These are phyloP conservation scores for Phaeosphaeria sp. DNA, from an alignment of 2,329 filamentous ascomycete species.

Conservation along the genomic window DNA sequence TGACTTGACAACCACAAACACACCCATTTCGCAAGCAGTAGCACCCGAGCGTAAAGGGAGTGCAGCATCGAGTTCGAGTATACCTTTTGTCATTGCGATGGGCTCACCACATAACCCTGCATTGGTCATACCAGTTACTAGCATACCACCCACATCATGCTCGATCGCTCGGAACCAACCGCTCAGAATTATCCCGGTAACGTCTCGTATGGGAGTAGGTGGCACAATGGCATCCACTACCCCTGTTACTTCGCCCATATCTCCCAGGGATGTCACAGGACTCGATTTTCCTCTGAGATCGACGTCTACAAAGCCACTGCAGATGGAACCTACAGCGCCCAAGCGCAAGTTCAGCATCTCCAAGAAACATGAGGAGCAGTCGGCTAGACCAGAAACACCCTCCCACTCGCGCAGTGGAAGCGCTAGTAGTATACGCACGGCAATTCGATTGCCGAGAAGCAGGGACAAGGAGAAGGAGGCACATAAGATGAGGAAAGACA, in stretches of 20 bases:
- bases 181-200: conserved; percentile 16
- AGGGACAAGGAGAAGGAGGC: conserved; percentile 26
- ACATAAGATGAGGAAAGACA: conserved; percentile 30
- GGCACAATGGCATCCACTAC: conserved; percentile 41
- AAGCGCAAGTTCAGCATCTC: conserved; percentile 14
- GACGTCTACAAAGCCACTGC: neutral
- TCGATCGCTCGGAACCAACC: conserved; percentile 31
- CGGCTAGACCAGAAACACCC: conserved; percentile 8
- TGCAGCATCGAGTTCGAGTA: conserved; percentile 22
- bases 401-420: conserved; percentile 32
- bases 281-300: conserved; percentile 6
- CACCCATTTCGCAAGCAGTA: conserved; percentile 3
- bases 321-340: neutral
- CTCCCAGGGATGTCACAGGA: conserved; percentile 11
- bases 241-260: conserved; percentile 26
- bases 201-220: conserved; percentile 30
- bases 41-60: conserved; percentile 24
- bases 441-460: conserved; percentile 26
- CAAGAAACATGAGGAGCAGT: conserved; percentile 8
- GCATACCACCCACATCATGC: conserved; percentile 24
- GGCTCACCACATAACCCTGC: conserved; percentile 40
- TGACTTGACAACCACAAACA: conserved; percentile 15
- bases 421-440: conserved; percentile 28
- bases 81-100: conserved; percentile 40
- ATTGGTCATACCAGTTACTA: conserved; percentile 25